Evolutionary conservation across 2,329 filamentous ascomycete species (phyloP).

Genomic region (Apiospora arundinis): DNA sequence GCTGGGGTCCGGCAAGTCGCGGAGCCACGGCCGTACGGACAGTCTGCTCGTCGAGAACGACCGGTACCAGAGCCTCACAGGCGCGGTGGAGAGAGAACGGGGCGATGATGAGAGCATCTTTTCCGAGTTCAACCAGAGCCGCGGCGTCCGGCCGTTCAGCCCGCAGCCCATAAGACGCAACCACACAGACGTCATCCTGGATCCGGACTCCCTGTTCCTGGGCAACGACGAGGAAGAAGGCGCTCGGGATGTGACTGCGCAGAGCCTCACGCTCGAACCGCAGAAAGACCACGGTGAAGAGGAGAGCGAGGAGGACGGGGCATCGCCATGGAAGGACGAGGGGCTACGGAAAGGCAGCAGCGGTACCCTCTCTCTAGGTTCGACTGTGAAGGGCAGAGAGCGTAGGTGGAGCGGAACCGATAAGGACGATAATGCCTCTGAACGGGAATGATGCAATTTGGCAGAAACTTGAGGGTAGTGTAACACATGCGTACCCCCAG

Average conservation of each 20-base stretch:
- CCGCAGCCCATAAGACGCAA: slow-evolving; percentile 55
- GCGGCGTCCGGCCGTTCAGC: slow-evolving; percentile 65
- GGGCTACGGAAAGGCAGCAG: slow-evolving; percentile 28
- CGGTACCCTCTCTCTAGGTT: slow-evolving; percentile 25
- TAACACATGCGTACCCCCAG: background rate
- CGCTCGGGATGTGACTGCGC: slow-evolving; percentile 24
- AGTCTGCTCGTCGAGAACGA: slow-evolving; percentile 60
- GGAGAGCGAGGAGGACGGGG: slow-evolving; percentile 26
- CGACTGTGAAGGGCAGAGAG: slow-evolving; percentile 28
- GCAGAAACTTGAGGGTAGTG: background rate
- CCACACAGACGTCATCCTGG: slow-evolving; percentile 39
- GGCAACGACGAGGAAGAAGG: slow-evolving; percentile 28
- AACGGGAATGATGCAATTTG: slow-evolving; percentile 3
- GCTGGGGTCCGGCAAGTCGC: slow-evolving; percentile 27
- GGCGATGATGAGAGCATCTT: slow-evolving; percentile 59
- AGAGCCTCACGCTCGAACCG: slow-evolving; percentile 21
- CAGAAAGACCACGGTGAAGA: slow-evolving; percentile 27
- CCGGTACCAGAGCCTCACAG: slow-evolving; percentile 63
- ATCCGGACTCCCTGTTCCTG: slow-evolving; percentile 38
- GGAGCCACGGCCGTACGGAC: slow-evolving; percentile 55
- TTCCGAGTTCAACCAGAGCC: slow-evolving; percentile 60
- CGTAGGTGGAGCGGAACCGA: slow-evolving; percentile 23
- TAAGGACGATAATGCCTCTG: slow-evolving; percentile 7
- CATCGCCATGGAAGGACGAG: slow-evolving; percentile 34
- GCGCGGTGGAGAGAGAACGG: slow-evolving; percentile 48